phyloP scores from a whole-genome alignment of 495 filamentous ascomycete species.

The Tuber melanosporum region DNA sequence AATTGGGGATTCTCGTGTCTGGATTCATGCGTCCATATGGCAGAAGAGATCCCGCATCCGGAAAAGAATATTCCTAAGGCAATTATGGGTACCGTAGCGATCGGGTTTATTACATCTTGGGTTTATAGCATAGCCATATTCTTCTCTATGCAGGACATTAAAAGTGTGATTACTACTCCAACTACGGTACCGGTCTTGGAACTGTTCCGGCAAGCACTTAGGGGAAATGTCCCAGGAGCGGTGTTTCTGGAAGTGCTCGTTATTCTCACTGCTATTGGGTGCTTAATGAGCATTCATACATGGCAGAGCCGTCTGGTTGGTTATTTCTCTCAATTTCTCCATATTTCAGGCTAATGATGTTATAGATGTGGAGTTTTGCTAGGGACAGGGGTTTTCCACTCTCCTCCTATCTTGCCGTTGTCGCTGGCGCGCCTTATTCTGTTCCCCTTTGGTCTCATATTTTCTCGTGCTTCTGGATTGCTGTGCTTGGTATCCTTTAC shows the following conservation, averaged over 20 bases:
- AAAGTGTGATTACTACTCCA: constrained; percentile 41
- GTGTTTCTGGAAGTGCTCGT: constrained; percentile 30
- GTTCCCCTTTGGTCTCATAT: constrained; percentile 35
- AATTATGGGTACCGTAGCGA: constrained; percentile 48
- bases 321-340: neutral
- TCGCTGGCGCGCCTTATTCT: constrained; percentile 18
- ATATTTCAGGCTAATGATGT: neutral
- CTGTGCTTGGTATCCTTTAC: constrained; percentile 34
- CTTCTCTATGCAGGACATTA: constrained; percentile 49
- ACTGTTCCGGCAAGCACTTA: constrained; percentile 32
- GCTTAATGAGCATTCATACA: constrained; percentile 37
- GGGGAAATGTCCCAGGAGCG: constrained; percentile 25
- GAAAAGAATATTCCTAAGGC: constrained; percentile 50
- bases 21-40: constrained; percentile 35
- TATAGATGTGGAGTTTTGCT: constrained; percentile 38
- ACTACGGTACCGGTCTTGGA: constrained; percentile 33
- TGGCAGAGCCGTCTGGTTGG: constrained; percentile 41
- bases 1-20: constrained; percentile 37
- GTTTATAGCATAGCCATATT: constrained; percentile 52
- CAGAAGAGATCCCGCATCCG: constrained; percentile 40
- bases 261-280: constrained; percentile 32
- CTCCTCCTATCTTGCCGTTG: constrained; percentile 22
- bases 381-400: constrained; percentile 38
- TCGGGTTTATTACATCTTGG: constrained; percentile 50
- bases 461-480: constrained; percentile 31